phyloP scores from a whole-genome alignment of 352 stramenopile species.

The Albugo candida region DNA sequence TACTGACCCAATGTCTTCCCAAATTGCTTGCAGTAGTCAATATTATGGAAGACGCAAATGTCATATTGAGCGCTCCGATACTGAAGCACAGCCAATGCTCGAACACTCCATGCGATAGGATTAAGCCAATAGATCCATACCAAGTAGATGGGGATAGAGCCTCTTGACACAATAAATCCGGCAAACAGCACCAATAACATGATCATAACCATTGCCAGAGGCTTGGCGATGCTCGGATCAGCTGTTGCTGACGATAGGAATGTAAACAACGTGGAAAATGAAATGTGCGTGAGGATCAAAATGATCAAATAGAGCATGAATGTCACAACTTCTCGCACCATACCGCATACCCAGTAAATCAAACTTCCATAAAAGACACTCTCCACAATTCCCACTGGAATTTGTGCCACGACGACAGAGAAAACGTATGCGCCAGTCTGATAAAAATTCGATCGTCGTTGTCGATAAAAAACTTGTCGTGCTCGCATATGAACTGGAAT shows the following conservation, averaged over 20 bases:
- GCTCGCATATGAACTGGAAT: constrained; percentile 2
- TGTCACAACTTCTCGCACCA: background rate
- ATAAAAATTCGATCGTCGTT: constrained; percentile 7
- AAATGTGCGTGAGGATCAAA: constrained; percentile 7
- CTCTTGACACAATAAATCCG: constrained; percentile 3
- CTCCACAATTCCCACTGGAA: constrained; percentile 4
- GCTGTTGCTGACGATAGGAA: constrained; percentile 3
- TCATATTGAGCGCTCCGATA: constrained; percentile 3
- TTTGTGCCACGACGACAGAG: background rate
- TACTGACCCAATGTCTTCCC: constrained; percentile 1
- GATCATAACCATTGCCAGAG: background rate
- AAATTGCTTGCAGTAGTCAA: background rate
- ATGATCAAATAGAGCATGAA: constrained; percentile 8
- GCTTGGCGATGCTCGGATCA: constrained; percentile 6
- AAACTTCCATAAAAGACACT: constrained; percentile 3
- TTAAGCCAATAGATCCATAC: constrained; percentile 6
- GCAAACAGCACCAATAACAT: constrained; percentile 6
- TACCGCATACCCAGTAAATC: constrained; percentile 10
- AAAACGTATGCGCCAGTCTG: constrained; percentile 5
- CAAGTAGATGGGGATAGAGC: constrained; percentile 3
- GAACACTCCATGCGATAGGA: constrained; percentile 5
- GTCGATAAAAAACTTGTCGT: constrained; percentile 19
- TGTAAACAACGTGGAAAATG: constrained; percentile 7
- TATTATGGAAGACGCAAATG: background rate
- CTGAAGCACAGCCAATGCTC: constrained; percentile 4